phyloP scores from a whole-genome alignment of 345 rosid genomes.

The Citrus hindsii region DNA sequence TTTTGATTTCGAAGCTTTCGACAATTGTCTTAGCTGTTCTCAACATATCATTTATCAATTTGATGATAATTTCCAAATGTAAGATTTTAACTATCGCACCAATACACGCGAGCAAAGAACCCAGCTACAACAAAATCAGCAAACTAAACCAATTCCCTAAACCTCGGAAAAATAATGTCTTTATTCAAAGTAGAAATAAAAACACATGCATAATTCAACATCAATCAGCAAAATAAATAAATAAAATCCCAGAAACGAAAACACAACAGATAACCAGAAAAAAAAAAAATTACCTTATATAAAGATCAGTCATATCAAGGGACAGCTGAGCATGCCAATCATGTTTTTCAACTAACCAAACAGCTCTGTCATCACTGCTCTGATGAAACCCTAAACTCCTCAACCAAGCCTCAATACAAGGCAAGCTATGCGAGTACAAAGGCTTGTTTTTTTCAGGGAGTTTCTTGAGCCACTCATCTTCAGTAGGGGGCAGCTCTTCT shows the following conservation, averaged over 20 bases:
- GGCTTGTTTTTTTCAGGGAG: conserved; percentile 84
- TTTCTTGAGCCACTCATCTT: conserved; percentile 78
- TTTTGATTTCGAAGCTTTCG: background rate
- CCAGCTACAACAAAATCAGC: background rate
- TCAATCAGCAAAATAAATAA: background rate
- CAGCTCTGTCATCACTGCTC: conserved; percentile 70
- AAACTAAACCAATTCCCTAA: background rate
- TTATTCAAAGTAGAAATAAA: background rate
- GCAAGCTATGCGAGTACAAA: conserved; percentile 85
- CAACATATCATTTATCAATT: background rate
- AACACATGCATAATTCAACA: background rate
- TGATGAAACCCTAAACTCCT: conserved; percentile 67
- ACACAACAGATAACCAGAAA: background rate
- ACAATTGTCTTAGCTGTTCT: background rate
- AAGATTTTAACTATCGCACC: background rate
- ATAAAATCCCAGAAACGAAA: background rate
- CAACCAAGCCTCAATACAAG: conserved; percentile 91
- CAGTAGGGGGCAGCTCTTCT: conserved; percentile 43
- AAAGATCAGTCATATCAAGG: conserved; percentile 84
- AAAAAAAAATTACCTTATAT: conserved; percentile 49
- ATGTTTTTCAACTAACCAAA: conserved; percentile 72
- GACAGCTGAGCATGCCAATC: conserved; percentile 91
- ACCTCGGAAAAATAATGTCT: background rate
- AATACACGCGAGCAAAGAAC: background rate
- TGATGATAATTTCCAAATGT: background rate